These are phyloP conservation scores for Sphagnum tenellum DNA, from an alignment of 225 moss, liverwort and hornwort species.

Conservation along the genomic window DNA sequence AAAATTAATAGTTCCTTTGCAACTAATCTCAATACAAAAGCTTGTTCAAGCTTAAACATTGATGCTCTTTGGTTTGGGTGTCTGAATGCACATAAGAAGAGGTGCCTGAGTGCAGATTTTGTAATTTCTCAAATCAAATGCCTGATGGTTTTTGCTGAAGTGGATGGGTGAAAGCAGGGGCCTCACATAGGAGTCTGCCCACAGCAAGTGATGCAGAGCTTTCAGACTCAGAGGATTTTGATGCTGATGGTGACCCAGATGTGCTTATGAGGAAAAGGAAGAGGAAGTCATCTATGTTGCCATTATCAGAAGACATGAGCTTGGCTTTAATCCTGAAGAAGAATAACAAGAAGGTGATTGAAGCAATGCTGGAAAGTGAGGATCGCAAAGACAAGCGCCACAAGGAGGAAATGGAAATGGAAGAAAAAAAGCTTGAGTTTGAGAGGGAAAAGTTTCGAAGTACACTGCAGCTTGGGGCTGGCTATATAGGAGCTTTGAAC, in stretches of 20 bases:
- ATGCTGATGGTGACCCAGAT: constrained; percentile 38
- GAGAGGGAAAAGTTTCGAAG: constrained; percentile 46
- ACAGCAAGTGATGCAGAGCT: constrained; percentile 44
- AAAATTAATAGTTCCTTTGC: no score
- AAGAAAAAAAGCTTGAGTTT: constrained; percentile 41
- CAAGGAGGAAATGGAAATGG: constrained; percentile 55
- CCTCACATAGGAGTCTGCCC: constrained; percentile 34
- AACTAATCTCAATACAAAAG: no score
- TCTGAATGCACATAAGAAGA: no score
- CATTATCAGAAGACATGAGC: constrained; percentile 27
- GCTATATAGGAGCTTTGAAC: constrained; percentile 57
- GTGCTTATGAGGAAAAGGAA: constrained; percentile 38
- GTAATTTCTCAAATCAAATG: no score
- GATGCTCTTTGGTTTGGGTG: no score
- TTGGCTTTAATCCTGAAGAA: constrained; percentile 40
- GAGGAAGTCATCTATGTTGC: constrained; percentile 25
- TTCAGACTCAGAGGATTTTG: constrained; percentile 39
- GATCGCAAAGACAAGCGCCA: constrained; percentile 75
- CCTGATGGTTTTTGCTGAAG: not conserved
- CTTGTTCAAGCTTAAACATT: no score
- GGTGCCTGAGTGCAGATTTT: no score
- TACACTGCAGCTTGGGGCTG: constrained; percentile 49
- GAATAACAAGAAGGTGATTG: constrained; percentile 49
- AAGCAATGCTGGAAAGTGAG: constrained; percentile 65
- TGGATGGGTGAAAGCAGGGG: constrained; percentile 15